Conservation (phyloP, 1,139 yeast genomes). For the Scheffersomyces cryptocercus region DNA sequence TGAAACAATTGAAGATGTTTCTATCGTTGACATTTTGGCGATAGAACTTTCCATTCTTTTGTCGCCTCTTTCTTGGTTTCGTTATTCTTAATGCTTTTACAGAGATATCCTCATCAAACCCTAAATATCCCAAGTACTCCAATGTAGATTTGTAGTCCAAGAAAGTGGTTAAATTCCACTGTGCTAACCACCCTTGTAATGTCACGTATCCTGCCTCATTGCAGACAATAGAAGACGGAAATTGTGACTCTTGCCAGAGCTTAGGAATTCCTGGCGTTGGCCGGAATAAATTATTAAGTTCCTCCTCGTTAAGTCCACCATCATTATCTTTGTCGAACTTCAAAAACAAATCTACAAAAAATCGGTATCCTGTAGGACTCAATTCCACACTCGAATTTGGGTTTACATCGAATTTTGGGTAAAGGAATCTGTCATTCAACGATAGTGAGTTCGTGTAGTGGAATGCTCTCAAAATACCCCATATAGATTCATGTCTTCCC, state of each 20-base stretch:
- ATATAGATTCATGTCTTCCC: constrained; percentile 93
- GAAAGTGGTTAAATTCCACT: constrained; percentile 95
- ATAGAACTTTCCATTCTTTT: constrained; percentile 63
- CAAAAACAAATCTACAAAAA: constrained; percentile 84
- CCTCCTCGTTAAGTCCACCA: constrained; percentile 83
- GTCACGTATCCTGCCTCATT: constrained; percentile 90
- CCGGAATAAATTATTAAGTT: constrained; percentile 64
- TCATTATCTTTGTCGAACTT: constrained; percentile 92
- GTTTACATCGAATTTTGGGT: constrained; percentile 79
- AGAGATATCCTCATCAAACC: constrained; percentile 63
- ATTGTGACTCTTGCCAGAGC: constrained; percentile 81
- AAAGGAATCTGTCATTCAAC: constrained; percentile 71
- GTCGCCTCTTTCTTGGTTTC: constrained; percentile 69
- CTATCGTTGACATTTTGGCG: constrained; percentile 76
- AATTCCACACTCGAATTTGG: constrained; percentile 81
- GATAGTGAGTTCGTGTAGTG: constrained; percentile 92
- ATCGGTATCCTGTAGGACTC: constrained; percentile 91
- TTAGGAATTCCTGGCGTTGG: constrained; percentile 94
- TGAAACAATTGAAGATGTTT: constrained; percentile 86
- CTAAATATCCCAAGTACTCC: constrained; percentile 85
- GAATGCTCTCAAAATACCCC: constrained; percentile 89
- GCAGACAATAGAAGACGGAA: constrained; percentile 84
- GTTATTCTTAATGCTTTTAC: constrained; percentile 77
- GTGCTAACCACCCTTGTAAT: constrained; percentile 96
- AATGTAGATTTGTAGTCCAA: constrained; percentile 80